Conservation (phyloP, 176 grass and related monocot genomes). For the Eragrostis nindensis region DNA sequence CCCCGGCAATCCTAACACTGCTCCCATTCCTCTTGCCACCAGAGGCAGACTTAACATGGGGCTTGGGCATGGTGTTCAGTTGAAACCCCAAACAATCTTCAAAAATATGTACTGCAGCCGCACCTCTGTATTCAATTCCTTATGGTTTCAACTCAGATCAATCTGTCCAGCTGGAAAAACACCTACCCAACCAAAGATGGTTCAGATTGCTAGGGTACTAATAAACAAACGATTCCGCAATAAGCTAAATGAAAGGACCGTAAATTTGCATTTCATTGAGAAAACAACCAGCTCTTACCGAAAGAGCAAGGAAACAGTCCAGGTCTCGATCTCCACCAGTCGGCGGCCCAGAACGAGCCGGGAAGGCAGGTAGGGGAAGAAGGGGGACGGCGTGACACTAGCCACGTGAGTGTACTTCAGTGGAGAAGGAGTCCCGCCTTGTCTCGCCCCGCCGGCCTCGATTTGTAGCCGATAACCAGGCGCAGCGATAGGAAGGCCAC, state of each 20-base stretch:
- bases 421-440: background rate
- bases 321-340: background rate
- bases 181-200: background rate
- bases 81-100: background rate
- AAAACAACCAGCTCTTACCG: background rate
- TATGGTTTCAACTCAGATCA: background rate
- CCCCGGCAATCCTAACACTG: background rate
- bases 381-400: background rate
- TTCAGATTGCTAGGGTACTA: background rate
- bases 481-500: background rate
- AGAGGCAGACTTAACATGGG: background rate
- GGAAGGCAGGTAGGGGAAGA: background rate
- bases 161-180: background rate
- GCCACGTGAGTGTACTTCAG: background rate
- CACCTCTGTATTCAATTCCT: background rate
- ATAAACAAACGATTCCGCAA: background rate
- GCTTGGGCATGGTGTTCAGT: background rate
- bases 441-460: background rate
- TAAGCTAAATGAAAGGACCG: background rate
- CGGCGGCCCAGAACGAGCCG: background rate
- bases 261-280: too few species aligned
- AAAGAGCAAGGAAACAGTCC: background rate
- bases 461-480: background rate
- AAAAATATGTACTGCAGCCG: background rate
- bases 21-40: constrained; percentile 32